Conservation (phyloP, 352 stramenopile species). For the Halophytophthora batemanensis region DNA sequence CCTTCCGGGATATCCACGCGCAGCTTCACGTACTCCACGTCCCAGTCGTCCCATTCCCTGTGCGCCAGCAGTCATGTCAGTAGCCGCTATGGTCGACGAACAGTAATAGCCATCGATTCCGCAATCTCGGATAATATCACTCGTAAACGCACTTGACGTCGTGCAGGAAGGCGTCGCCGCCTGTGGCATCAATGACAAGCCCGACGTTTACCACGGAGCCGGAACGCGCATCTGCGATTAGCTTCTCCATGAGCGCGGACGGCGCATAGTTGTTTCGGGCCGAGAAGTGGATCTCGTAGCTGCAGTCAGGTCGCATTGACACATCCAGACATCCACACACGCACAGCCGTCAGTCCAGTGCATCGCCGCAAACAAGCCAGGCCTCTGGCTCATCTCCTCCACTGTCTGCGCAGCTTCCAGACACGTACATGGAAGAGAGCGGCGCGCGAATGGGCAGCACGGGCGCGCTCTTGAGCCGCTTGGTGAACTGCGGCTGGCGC, state of each 20-base stretch:
- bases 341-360: slow-evolving; percentile 1
- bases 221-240: slow-evolving; percentile 58
- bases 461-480: slow-evolving; percentile 43
- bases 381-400: background rate
- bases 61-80: slow-evolving; percentile 2
- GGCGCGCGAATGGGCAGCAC: slow-evolving; percentile 79
- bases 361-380: background rate
- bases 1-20: slow-evolving; percentile 33
- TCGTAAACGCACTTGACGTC: slow-evolving; percentile 60
- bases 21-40: slow-evolving; percentile 82
- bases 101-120: background rate
- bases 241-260: slow-evolving; percentile 77
- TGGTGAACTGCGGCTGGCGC: slow-evolving; percentile 47
- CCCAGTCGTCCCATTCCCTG: slow-evolving; percentile 88
- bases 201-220: slow-evolving; percentile 68
- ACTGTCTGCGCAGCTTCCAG: background rate
- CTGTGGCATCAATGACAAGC: slow-evolving; percentile 76
- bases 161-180: slow-evolving; percentile 66
- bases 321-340: slow-evolving; percentile 3
- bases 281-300: slow-evolving; percentile 83
- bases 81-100: background rate
- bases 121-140: slow-evolving; percentile 1
- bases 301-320: slow-evolving; percentile 13
- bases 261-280: slow-evolving; percentile 57
- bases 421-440: slow-evolving; percentile 71